Conservation (phyloP, 805 yeast species). For the Candida nemodendra region DNA sequence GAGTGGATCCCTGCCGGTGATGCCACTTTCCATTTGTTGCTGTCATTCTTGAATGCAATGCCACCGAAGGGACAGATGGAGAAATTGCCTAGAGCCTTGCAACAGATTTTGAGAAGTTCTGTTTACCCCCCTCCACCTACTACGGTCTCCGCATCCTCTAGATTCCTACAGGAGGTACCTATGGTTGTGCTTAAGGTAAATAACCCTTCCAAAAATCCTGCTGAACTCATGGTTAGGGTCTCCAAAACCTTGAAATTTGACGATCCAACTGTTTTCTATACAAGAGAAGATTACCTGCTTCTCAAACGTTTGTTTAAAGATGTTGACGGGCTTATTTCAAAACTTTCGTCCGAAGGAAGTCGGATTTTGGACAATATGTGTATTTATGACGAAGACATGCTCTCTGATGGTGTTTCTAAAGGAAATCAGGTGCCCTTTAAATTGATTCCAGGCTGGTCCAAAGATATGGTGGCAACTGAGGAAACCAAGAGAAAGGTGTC, state of each 20-base stretch:
- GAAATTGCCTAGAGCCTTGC: constrained; percentile 63
- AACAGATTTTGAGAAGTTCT: constrained; percentile 59
- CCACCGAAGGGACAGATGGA: constrained; percentile 57
- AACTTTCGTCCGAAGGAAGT: constrained; percentile 72
- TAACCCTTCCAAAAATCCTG: constrained; percentile 45
- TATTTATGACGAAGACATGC: constrained; percentile 34
- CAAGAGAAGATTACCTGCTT: constrained; percentile 75
- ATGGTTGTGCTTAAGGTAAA: constrained; percentile 37
- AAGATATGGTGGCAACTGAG: constrained; percentile 28
- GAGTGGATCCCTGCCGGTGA: constrained; percentile 81
- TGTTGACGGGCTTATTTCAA: constrained; percentile 52
- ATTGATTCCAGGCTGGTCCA: constrained; percentile 37
- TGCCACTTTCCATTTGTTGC: constrained; percentile 77
- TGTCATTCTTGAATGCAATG: constrained; percentile 78
- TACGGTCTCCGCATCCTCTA: constrained; percentile 24
- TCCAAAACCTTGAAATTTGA: constrained; percentile 65
- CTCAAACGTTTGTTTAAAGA: constrained; percentile 69
- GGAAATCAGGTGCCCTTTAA: constrained; percentile 27
- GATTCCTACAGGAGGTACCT: constrained; percentile 35
- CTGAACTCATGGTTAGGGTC: constrained; percentile 59
- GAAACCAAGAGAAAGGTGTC: constrained; percentile 22
- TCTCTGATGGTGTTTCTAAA: constrained; percentile 37
- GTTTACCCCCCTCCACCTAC: constrained; percentile 71
- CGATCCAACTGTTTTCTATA: constrained; percentile 64
- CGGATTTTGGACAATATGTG: constrained; percentile 47